Base-by-base conservation (phyloP, 1,284 basidiomycete species). In the Papiliotrema fonsecae region DNA sequence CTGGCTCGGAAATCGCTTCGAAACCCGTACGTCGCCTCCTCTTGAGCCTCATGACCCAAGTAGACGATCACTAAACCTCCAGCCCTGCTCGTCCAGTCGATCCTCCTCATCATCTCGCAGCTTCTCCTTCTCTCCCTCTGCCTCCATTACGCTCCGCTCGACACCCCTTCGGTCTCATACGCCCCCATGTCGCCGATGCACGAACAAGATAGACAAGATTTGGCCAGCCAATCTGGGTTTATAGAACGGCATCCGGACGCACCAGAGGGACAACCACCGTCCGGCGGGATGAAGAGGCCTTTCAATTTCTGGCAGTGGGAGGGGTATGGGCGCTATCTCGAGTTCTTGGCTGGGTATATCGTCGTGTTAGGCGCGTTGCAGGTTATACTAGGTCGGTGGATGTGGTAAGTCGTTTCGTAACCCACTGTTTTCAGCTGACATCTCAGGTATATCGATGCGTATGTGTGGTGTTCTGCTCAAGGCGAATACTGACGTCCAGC, bases 1-100 rank as follows among this genome's bases (percentile, higher is more conserved):
- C 63, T 77, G 75, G 74, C 70, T 77, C 28, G 77, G 76, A 2
- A 73, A 76, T 38, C 64, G 72, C 4, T 79, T 78, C 54, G 77
- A 79, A 52, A 67, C 70, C 6, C 63, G 72, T 73, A 38, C 45
- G 67, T 55, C 37, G 3, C 6, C 28, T 19, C 31, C 25, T 25
- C 28, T 11, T 21, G 25, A 25, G 13, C 24, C 25, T 41, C 19
- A 40, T 41, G 10, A n/a, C 42, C 26, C 24, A 6, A 26, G 32
- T n/a, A n/a, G n/a, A n/a, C n/a, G n/a, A n/a, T n/a, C n/a, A n/a
- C n/a, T n/a, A n/a, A n/a, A 28, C 14, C 18, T 25, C 11, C 52
- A 74, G 76, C 76, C 1, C 65, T 78, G 10, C 65, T 76, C 14
- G 60, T 75, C 21, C 74, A 76, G 52, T 75, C 73, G 3, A 52